Evolutionary conservation across 352 stramenopile species (phyloP).

Genomic region (Phytophthora ohioensis): DNA sequence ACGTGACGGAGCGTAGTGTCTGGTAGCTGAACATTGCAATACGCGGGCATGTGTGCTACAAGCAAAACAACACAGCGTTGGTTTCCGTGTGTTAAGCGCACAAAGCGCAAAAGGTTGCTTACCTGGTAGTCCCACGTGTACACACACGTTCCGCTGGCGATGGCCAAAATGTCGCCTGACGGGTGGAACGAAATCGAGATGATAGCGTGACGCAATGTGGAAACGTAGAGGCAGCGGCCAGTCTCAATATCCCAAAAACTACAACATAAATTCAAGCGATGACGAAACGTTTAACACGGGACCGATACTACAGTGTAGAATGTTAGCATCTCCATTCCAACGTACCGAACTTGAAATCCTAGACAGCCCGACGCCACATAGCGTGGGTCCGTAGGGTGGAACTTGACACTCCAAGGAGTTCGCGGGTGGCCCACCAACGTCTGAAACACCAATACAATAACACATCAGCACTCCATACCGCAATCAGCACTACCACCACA

Average conservation of each 20-base stretch:
- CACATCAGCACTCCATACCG: conserved; percentile 15
- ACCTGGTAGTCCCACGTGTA: conserved; percentile 97
- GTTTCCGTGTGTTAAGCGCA: not conserved
- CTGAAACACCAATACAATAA: conserved; percentile 36
- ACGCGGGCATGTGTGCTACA: conserved; percentile 78
- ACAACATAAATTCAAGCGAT: not conserved
- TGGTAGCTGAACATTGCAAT: conserved; percentile 92
- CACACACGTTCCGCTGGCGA: conserved; percentile 94
- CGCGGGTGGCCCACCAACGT: conserved; percentile 86
- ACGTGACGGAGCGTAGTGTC: conserved; percentile 94
- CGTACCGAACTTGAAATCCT: conserved; percentile 93
- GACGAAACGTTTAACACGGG: not conserved
- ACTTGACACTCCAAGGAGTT: conserved; percentile 98
- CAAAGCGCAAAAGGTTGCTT: conserved; percentile 42
- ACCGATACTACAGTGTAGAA: no score
- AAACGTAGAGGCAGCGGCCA: conserved; percentile 94
- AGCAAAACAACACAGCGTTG: conserved; percentile 10
- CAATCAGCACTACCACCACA: conserved; percentile 2
- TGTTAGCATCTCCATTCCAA: not conserved
- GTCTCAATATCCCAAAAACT: conserved; percentile 92
- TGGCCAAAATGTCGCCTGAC: conserved; percentile 93
- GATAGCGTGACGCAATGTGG: conserved; percentile 94
- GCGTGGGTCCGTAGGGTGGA: conserved; percentile 93
- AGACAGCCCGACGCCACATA: conserved; percentile 98
- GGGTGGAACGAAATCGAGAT: conserved; percentile 98